Evolutionary conservation across 108 stramenopile species (phyloP), one percentile per base, ranked within the genome.

Genomic region (Conticribra guillardii): DNA sequence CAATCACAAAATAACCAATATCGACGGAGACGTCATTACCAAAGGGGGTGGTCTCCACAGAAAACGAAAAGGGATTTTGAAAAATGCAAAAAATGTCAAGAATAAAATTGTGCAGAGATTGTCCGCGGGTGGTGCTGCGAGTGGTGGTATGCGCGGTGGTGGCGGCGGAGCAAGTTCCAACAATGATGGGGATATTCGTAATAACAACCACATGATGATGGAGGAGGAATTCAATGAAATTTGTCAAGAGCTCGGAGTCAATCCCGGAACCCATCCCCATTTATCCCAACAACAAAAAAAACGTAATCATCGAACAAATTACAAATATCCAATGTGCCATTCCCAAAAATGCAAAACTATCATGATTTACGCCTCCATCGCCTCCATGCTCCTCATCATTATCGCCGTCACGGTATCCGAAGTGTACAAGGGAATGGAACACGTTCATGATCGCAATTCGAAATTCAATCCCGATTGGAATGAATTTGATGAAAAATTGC

Each of bases 341-440:
- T 69, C 68, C 11, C 47, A 33, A 16, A 26, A 1, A 15, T 69
- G 18, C 21, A 41, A 56, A 2, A 48, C 47, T 8, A 57, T 9
- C 16, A 56, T 57, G 30, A 69, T 69, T 14, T 21, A 41, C 29
- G 7, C 32, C 49, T 47, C 21, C 16, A 18, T 69, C 14, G 29
- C 45, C 24, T 19, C 37, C 22, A 58, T 69, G 8, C 45, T 24
- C 16, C 16, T 58, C 1, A 51, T 32, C n/a, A 32, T 59, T 29
- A 17, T 54, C 11, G 37, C 8, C 11, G 37, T 41, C 8, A 11
- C 37, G 5, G 37, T 41, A 17, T 49, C 57, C 19, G 68, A 30
- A 17, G 48, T 69, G 3, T 33, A 53, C 21, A 48, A 69, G 26
- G 68, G 68, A 37, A 47, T 58, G 44, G 16, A 69, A 17, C 68